Percentiles rank a stretch among this genome's conserved stretches.
Conservation (phyloP, 78 protist species). For the Guillardia theta region DNA sequence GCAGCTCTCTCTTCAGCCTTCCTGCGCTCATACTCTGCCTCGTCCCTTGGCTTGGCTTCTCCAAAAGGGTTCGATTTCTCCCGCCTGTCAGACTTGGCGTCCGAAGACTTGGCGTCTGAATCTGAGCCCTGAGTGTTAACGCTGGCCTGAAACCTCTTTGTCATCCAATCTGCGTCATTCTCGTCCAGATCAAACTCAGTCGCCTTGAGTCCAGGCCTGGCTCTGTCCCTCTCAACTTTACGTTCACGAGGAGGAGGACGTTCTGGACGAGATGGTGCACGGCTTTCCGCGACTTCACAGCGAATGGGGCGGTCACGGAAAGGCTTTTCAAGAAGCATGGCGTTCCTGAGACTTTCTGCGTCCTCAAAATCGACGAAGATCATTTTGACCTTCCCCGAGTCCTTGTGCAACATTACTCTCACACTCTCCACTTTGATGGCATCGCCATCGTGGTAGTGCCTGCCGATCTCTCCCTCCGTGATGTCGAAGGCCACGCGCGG, state of each 20-base stretch:
- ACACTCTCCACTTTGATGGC: not conserved
- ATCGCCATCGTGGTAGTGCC: not conserved
- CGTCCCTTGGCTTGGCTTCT: not conserved
- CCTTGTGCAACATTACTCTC: not conserved
- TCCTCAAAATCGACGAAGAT: not conserved
- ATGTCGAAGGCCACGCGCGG: not conserved
- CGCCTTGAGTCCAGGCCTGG: not conserved
- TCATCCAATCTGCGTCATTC: constrained; percentile 1
- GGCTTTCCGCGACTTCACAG: not conserved
- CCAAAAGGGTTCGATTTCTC: not conserved
- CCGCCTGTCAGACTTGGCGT: not conserved
- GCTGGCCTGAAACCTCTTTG: not conserved
- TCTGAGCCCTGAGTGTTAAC: not conserved
- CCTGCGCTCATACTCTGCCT: not conserved
- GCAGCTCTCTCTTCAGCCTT: not conserved
- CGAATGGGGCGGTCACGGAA: not conserved
- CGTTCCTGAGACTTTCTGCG: not conserved
- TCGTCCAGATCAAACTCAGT: not conserved
- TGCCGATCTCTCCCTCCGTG: not conserved
- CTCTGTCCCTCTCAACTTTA: too few species aligned
- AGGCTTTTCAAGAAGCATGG: not conserved
- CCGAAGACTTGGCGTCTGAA: not conserved
- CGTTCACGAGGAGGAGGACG: too few species aligned
- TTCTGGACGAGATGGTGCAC: not conserved
- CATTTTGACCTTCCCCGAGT: not conserved